Conservation (phyloP, 345 rosid genomes). For the Brassica rapa region DNA sequence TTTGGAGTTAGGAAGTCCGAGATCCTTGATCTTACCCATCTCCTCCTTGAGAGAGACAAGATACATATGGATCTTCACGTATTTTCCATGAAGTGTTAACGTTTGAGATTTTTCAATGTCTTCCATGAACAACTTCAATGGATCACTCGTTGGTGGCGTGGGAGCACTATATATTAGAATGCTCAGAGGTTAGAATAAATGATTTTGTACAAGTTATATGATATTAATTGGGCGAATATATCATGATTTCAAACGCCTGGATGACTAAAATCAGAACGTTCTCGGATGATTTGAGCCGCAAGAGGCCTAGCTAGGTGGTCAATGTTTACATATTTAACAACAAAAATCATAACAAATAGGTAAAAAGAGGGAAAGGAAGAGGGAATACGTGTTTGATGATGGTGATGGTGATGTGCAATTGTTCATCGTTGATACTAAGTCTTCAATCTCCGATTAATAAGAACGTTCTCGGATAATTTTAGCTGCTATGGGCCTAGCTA, state of each 20-base stretch:
- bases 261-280: not conserved
- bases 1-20: not conserved
- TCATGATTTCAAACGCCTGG: not conserved
- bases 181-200: not conserved
- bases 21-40: not conserved
- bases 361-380: not conserved
- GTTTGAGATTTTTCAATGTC: not conserved
- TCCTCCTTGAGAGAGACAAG: not conserved
- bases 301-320: not conserved
- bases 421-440: not conserved
- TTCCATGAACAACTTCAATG: not conserved
- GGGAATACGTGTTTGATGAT: not conserved
- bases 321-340: not conserved
- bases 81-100: not conserved
- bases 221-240: not conserved
- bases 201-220: not conserved
- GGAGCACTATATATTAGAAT: not conserved
- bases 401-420: not conserved
- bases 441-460: not conserved
- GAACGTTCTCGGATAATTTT: not conserved
- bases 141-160: conserved; percentile 1
- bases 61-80: not conserved
- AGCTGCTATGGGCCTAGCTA: not conserved
- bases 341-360: not conserved
- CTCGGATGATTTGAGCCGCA: not conserved